phyloP scores from a whole-genome alignment of 192 early-diverging fungal genomes.

The Backusella circina region DNA sequence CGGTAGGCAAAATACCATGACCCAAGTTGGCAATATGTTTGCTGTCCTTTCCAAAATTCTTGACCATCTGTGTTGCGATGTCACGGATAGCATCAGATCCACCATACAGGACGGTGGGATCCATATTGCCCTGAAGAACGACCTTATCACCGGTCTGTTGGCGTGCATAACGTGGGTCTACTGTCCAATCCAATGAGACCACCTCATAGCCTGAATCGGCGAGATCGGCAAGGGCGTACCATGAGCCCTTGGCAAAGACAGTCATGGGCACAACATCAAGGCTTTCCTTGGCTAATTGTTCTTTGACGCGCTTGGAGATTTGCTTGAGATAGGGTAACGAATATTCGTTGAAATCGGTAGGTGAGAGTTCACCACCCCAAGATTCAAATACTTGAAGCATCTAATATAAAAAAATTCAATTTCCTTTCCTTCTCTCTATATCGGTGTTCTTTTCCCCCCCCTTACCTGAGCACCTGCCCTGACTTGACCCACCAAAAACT shows the following conservation, averaged over 20 bases:
- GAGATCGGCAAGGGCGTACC: slow-evolving; percentile 79
- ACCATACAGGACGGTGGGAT: slow-evolving; percentile 82
- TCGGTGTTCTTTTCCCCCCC: neutral
- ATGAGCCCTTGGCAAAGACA: slow-evolving; percentile 90
- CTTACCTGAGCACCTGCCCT: slow-evolving; percentile 92
- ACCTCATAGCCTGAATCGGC: slow-evolving; percentile 73
- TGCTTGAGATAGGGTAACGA: slow-evolving; percentile 86
- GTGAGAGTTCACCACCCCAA: slow-evolving; percentile 91
- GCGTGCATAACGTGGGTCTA: slow-evolving; percentile 64
- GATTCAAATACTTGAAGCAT: slow-evolving; percentile 97
- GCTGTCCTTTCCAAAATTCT: slow-evolving; percentile 65
- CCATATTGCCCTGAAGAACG: slow-evolving; percentile 93
- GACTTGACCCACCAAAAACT: slow-evolving; percentile 89
- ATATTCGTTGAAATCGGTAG: slow-evolving; percentile 76
- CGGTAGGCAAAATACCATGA: slow-evolving; percentile 91
- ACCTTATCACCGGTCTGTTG: slow-evolving; percentile 49
- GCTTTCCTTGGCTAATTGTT: slow-evolving; percentile 31
- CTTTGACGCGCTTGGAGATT: slow-evolving; percentile 78
- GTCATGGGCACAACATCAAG: slow-evolving; percentile 74
- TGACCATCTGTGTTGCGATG: slow-evolving; percentile 75
- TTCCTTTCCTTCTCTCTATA: too few species aligned
- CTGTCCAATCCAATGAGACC: slow-evolving; percentile 90
- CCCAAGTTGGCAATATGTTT: slow-evolving; percentile 95
- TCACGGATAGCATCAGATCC: slow-evolving; percentile 67
- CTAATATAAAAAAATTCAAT: too few species aligned